phyloP scores from a whole-genome alignment of 2,329 filamentous ascomycete species.

The Dactylella cylindrospora region DNA sequence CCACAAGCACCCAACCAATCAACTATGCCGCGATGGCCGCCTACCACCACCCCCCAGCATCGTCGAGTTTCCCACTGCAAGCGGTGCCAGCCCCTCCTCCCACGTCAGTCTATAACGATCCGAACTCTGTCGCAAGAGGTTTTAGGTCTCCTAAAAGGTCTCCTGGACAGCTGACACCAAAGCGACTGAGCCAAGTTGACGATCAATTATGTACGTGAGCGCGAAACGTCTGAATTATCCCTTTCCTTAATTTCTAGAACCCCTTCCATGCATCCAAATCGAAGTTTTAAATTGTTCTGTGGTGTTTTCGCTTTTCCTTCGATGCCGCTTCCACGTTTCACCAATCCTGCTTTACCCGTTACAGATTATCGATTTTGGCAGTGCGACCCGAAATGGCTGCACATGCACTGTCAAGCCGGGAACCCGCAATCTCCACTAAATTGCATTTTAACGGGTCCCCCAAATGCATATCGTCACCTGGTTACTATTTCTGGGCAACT shows the following conservation, averaged over 20 bases:
- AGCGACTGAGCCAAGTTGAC: slow-evolving; percentile 31
- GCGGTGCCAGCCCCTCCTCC: slow-evolving; percentile 40
- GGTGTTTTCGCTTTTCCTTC: slow-evolving; percentile 39
- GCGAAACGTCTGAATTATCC: slow-evolving; percentile 4
- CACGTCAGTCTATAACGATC: slow-evolving; percentile 37
- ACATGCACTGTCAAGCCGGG: too few species aligned
- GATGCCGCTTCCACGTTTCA: too few species aligned
- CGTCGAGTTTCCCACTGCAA: slow-evolving; percentile 38
- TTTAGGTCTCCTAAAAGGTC: slow-evolving; percentile 41
- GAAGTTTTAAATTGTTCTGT: slow-evolving; percentile 2
- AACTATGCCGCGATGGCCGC: slow-evolving; percentile 18
- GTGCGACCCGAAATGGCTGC: slow-evolving; percentile 42
- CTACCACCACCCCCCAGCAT: slow-evolving; percentile 29
- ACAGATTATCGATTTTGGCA: slow-evolving; percentile 35
- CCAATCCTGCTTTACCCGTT: too few species aligned
- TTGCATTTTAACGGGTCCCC: too few species aligned
- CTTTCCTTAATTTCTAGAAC: too few species aligned
- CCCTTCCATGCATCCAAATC: too few species aligned
- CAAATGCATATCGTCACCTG: too few species aligned
- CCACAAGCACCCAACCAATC: slow-evolving; percentile 24
- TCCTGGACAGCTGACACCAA: slow-evolving; percentile 34
- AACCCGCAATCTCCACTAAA: too few species aligned
- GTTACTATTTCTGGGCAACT: too few species aligned
- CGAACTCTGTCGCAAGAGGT: slow-evolving; percentile 28
- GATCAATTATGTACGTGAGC: slow-evolving; percentile 38